A percentile compares a stretch with the other conserved stretches of the same genome.
These are phyloP conservation scores for Clavulina sp. DNA, from an alignment of 768 basidiomycete genomes.

Conservation along the genomic window DNA sequence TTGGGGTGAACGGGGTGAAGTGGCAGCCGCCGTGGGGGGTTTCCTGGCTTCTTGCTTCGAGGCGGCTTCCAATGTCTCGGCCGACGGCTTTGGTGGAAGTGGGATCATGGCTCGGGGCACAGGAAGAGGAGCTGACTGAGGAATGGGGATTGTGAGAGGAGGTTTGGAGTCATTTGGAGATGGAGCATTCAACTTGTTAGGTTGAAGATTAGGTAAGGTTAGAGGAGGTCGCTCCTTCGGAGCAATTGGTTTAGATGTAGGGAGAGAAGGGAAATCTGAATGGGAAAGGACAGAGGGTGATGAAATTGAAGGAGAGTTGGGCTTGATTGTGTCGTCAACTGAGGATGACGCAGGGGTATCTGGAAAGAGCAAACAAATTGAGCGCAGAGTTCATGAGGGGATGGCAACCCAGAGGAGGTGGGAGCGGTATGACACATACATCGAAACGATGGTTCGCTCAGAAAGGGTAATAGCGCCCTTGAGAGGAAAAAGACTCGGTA, in stretches of 20 bases:
- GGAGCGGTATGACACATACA: conserved; percentile 12
- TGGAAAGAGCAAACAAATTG: not conserved
- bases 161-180: not conserved
- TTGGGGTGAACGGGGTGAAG: too few relatives aligned
- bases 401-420: conserved; percentile 1
- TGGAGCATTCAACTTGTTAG: too few relatives aligned
- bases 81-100: not conserved
- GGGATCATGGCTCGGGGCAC: not conserved
- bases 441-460: conserved; percentile 16
- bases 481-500: conserved; percentile 65
- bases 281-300: conserved; percentile 24
- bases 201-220: not conserved
- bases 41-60: too few relatives aligned
- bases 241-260: conserved; percentile 9
- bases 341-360: conserved; percentile 18
- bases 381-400: not conserved
- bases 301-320: too few relatives aligned
- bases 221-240: conserved; percentile 1
- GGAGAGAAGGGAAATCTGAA: conserved; percentile 62
- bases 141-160: not conserved
- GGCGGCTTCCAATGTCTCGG: too few relatives aligned
- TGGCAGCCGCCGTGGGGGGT: too few relatives aligned
- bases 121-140: not conserved
- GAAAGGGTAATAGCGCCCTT: conserved; percentile 59
- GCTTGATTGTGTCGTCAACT: too few relatives aligned